A percentile compares a stretch with the other conserved stretches of the same genome.
Conservation (phyloP, 108 stramenopile genomes). For the Nitzschia sp. region DNA sequence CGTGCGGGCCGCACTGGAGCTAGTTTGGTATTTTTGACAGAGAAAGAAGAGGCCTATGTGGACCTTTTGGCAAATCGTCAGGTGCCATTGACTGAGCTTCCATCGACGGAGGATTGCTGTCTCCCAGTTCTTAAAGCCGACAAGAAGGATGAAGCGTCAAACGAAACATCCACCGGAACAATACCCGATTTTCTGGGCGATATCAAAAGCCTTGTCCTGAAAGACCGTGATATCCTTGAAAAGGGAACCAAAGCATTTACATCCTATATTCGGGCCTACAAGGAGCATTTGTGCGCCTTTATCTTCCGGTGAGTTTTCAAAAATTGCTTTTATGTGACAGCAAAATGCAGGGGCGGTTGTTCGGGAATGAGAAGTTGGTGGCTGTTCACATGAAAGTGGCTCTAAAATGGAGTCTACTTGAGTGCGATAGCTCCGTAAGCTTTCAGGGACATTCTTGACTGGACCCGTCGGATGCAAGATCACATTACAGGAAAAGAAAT, state of each 20-base stretch:
- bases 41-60: slow-evolving; percentile 93
- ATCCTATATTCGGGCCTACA: slow-evolving; percentile 95
- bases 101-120: slow-evolving; percentile 58
- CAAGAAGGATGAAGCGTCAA: not conserved
- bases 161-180: not conserved
- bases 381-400: not conserved
- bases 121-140: slow-evolving; percentile 13
- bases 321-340: not conserved
- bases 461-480: slow-evolving; percentile 40
- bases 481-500: slow-evolving; percentile 43
- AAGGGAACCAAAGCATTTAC: slow-evolving; percentile 96
- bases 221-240: slow-evolving; percentile 95
- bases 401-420: slow-evolving; percentile 41
- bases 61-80: slow-evolving; percentile 86
- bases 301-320: slow-evolving; percentile 76
- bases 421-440: not conserved
- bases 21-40: slow-evolving; percentile 88
- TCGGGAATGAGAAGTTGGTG: slow-evolving; percentile 16
- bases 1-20: slow-evolving; percentile 89
- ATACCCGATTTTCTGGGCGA: slow-evolving; percentile 65
- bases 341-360: slow-evolving; percentile 26
- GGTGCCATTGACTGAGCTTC: slow-evolving; percentile 74
- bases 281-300: slow-evolving; percentile 91
- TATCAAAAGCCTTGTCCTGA: slow-evolving; percentile 70
- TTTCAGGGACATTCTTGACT: slow-evolving; percentile 23